These are phyloP conservation scores for Cercospora beticola DNA, from an alignment of 2,329 filamentous ascomycete species.

Conservation along the genomic window DNA sequence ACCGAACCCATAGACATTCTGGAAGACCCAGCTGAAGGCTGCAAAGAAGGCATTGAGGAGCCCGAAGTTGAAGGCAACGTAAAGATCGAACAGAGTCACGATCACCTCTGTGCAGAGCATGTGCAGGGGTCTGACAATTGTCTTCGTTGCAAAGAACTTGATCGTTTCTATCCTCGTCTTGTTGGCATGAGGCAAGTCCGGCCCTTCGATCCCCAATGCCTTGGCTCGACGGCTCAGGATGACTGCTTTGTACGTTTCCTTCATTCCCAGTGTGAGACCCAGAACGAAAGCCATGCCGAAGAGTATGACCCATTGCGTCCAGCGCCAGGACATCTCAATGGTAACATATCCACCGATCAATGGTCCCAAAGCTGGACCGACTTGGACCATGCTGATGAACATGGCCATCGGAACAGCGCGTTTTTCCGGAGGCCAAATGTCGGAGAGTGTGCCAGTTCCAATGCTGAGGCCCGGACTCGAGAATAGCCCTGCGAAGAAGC, in stretches of 20 bases:
- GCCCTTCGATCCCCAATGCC: conserved; percentile 23
- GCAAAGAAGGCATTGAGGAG: conserved; percentile 30
- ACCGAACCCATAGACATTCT: conserved; percentile 27
- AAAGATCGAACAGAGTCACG: conserved; percentile 29
- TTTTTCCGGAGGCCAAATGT: conserved; percentile 23
- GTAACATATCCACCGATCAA: conserved; percentile 37
- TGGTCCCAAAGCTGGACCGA: conserved; percentile 18
- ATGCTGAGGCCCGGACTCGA: conserved; percentile 57
- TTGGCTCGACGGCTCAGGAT: conserved; percentile 33
- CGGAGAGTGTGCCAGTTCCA: conserved; percentile 24
- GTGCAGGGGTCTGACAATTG: conserved; percentile 32
- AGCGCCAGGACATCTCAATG: conserved; percentile 33
- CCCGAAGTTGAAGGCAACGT: conserved; percentile 28
- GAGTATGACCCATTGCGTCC: conserved; percentile 39
- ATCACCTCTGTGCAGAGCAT: conserved; percentile 37
- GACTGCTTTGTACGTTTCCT: conserved; percentile 37
- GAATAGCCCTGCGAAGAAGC: conserved; percentile 72
- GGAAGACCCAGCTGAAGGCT: conserved; percentile 28
- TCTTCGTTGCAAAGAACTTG: conserved; percentile 13
- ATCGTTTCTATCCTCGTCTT: conserved; percentile 4
- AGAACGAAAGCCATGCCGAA: conserved; percentile 28
- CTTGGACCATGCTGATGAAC: conserved; percentile 10
- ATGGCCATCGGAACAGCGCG: conserved; percentile 22
- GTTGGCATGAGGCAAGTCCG: not conserved
- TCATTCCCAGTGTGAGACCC: conserved; percentile 35